These are phyloP conservation scores for Orbilia ellipsospora DNA, from an alignment of 2,329 filamentous ascomycete species.

Conservation along the genomic window DNA sequence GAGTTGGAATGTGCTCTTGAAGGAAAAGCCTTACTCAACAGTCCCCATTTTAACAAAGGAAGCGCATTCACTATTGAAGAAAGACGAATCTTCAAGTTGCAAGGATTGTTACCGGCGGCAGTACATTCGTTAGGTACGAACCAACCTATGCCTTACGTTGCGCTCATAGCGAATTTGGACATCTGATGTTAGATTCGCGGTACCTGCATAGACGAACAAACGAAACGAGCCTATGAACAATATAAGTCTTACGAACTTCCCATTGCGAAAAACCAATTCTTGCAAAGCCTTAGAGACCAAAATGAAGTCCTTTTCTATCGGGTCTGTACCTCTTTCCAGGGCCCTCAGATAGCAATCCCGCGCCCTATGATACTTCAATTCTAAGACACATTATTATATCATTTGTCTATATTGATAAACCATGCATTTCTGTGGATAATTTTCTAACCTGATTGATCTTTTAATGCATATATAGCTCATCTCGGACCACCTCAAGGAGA, in stretches of 20 bases:
- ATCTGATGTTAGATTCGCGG: neutral
- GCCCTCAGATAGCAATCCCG: no score
- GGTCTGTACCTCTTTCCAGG: slow-evolving; percentile 62
- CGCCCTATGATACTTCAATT: no score
- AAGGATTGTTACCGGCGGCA: slow-evolving; percentile 77
- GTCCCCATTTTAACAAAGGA: slow-evolving; percentile 82
- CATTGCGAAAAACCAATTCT: slow-evolving; percentile 85
- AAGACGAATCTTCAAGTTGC: slow-evolving; percentile 75
- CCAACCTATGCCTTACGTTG: neutral
- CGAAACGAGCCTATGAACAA: slow-evolving; percentile 81
- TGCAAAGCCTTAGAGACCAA: slow-evolving; percentile 85
- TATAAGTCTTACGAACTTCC: slow-evolving; percentile 71
- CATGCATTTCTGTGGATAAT: no score
- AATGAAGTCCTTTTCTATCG: slow-evolving; percentile 85
- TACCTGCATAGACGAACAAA: slow-evolving; percentile 74
- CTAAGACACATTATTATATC: no score
- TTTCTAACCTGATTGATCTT: neutral
- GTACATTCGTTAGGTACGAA: slow-evolving; percentile 71
- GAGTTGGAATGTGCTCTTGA: slow-evolving; percentile 51
- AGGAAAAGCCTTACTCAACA: slow-evolving; percentile 71
- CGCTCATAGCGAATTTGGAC: neutral
- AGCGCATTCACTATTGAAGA: slow-evolving; percentile 79
- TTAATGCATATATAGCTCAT: slow-evolving; percentile 69
- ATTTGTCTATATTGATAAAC: no score
- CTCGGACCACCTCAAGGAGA: slow-evolving; percentile 81